Conservation (phyloP, 805 yeast species). For the Ogataea dorogensis region DNA sequence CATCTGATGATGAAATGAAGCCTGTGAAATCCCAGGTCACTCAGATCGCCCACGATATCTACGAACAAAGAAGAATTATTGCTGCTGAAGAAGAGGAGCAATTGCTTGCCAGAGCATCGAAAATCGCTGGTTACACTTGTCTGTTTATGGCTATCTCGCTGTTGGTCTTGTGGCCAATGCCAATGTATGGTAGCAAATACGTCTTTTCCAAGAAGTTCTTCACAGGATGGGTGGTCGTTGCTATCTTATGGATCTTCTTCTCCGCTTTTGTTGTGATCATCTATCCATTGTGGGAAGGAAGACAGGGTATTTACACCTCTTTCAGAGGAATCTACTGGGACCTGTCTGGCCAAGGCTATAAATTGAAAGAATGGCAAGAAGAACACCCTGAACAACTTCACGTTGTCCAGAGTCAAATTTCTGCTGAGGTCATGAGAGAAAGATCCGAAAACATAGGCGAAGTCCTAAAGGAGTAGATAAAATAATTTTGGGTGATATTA, state of each 20-base stretch:
- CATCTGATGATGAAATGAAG: constrained; percentile 30
- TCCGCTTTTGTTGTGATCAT: constrained; percentile 61
- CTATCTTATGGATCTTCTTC: constrained; percentile 77
- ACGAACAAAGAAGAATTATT: constrained; percentile 16
- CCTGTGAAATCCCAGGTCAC: constrained; percentile 34
- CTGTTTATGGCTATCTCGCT: constrained; percentile 59
- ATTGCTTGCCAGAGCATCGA: constrained; percentile 55
- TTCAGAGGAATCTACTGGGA: constrained; percentile 86
- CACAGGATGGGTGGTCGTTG: constrained; percentile 86
- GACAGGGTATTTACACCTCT: constrained; percentile 62
- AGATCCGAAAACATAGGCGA: constrained; percentile 18
- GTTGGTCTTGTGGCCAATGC: constrained; percentile 87
- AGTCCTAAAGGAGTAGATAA: constrained; percentile 1
- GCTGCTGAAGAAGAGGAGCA: constrained; percentile 49
- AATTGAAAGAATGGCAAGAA: constrained; percentile 73
- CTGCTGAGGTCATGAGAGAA: constrained; percentile 36
- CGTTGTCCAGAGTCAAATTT: constrained; percentile 65
- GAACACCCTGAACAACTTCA: constrained; percentile 73
- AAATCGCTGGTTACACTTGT: constrained; percentile 60
- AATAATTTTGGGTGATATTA: too few relatives aligned
- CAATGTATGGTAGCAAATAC: constrained; percentile 82
- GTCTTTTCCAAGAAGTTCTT: constrained; percentile 74
- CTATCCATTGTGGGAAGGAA: constrained; percentile 74
- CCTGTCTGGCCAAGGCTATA: constrained; percentile 67
- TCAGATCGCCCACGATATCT: constrained; percentile 25